Evolutionary conservation across 2,329 filamentous ascomycete genomes (phyloP).

Genomic region (Apiospora aurea): DNA sequence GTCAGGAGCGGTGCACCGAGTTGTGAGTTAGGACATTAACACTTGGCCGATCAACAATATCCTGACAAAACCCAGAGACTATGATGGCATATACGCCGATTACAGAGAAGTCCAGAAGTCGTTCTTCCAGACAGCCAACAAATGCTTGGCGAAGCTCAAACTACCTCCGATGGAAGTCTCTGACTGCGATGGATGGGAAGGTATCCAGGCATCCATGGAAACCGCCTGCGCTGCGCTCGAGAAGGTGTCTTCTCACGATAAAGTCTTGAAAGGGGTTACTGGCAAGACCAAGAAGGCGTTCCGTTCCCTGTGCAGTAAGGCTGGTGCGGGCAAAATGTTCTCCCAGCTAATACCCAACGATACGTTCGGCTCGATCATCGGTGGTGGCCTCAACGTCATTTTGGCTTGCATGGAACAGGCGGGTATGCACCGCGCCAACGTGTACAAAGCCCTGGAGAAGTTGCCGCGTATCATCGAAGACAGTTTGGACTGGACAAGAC

Average conservation of each 20-base stretch:
- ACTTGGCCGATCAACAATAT: too few species aligned
- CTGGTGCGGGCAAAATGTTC: constrained; percentile 26
- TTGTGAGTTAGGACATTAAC: too few species aligned
- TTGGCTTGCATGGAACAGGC: constrained; percentile 27
- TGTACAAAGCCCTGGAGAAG: constrained; percentile 29
- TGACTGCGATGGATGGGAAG: background rate
- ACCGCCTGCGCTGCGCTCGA: constrained; percentile 9
- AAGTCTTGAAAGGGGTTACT: background rate
- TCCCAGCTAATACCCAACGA: constrained; percentile 27
- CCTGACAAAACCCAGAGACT: background rate
- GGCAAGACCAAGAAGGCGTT: constrained; percentile 24
- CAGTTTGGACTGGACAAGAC: constrained; percentile 20
- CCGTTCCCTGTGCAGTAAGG: constrained; percentile 27
- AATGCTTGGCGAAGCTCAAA: background rate
- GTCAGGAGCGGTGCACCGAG: too few species aligned
- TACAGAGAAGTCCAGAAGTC: background rate
- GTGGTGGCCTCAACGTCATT: constrained; percentile 29
- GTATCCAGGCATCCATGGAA: background rate
- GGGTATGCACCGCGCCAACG: constrained; percentile 26
- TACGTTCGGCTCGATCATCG: constrained; percentile 27
- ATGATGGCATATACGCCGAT: background rate
- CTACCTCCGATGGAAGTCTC: background rate
- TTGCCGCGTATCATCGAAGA: constrained; percentile 28
- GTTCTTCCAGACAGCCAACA: background rate
- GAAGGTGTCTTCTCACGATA: background rate